These are phyloP conservation scores for Yamadazyma triangularis DNA, from an alignment of 1,139 yeast genomes.

Conservation along the genomic window DNA sequence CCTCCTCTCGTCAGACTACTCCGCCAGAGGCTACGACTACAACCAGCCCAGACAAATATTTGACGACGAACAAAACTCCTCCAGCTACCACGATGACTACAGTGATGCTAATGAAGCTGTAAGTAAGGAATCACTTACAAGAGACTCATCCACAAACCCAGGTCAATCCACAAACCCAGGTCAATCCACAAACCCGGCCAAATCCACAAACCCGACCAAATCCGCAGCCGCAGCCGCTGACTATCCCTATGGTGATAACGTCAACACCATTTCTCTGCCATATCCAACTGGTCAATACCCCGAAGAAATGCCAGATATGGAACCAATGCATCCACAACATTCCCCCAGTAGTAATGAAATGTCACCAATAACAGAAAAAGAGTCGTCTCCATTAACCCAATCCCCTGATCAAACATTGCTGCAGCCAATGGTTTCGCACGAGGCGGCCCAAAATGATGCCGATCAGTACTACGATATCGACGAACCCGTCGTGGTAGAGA, in stretches of 20 bases:
- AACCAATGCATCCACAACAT: no score
- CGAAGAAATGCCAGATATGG: slow-evolving; percentile 1
- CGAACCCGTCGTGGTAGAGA: slow-evolving; percentile 29
- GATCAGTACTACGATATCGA: slow-evolving; percentile 39
- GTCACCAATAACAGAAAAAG: no score
- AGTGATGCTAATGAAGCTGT: slow-evolving; percentile 2
- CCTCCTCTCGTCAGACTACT: slow-evolving; percentile 1
- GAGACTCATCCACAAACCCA: no score
- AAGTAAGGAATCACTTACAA: neutral
- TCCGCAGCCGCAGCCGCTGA: slow-evolving; percentile 1
- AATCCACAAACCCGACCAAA: neutral
- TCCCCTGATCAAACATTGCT: neutral
- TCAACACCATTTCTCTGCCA: no score
- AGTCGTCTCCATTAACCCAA: neutral
- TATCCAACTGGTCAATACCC: neutral
- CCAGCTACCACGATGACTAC: slow-evolving; percentile 6
- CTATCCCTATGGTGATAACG: neutral
- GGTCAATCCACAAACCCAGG: no score
- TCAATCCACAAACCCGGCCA: no score
- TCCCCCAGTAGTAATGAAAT: no score
- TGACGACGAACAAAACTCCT: slow-evolving; percentile 13
- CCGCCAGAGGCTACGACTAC: slow-evolving; percentile 4
- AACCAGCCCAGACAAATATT: slow-evolving; percentile 9
- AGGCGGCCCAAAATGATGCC: no score
- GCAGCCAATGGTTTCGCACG: neutral